phyloP scores from a whole-genome alignment of 2,329 filamentous ascomycete genomes.

The Colletotrichum simmondsii region DNA sequence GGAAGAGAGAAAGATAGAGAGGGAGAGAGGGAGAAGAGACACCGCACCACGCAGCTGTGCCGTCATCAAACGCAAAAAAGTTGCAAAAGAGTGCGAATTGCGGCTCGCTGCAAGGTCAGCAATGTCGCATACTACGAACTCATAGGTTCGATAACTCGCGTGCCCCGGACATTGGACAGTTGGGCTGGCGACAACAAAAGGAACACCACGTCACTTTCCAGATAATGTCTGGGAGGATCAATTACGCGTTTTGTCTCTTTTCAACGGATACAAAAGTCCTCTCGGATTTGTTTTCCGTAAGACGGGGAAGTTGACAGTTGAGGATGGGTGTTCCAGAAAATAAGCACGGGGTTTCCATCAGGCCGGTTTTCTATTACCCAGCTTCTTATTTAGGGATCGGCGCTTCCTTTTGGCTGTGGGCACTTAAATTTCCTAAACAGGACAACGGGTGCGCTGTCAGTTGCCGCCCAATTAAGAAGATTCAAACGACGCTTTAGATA shows the following conservation, averaged over 20 bases:
- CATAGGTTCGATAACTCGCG: not conserved
- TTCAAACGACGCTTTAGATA: not conserved
- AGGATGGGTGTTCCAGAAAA: not conserved
- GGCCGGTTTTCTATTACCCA: not conserved
- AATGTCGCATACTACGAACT: not conserved
- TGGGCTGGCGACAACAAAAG: not conserved
- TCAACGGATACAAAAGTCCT: not conserved
- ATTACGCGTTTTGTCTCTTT: not conserved
- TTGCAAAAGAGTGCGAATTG: not conserved
- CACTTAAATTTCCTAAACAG: not conserved
- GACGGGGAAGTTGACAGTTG: not conserved
- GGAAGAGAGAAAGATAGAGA: not conserved
- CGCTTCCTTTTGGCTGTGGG: not conserved
- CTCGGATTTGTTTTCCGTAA: not conserved
- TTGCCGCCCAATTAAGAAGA: not conserved
- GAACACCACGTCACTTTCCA: not conserved
- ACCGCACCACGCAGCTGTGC: not conserved
- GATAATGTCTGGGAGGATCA: not conserved
- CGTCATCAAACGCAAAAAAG: not conserved
- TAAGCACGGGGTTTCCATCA: not conserved
- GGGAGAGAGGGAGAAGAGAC: not conserved
- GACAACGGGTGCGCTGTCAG: not conserved
- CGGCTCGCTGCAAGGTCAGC: not conserved
- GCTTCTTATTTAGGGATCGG: not conserved
- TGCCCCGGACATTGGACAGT: not conserved